A percentile compares a stretch with the other conserved stretches of the same genome.
These are phyloP conservation scores for Mycosphaerella sp. DNA, from an alignment of 2,329 filamentous ascomycete species.

Conservation along the genomic window DNA sequence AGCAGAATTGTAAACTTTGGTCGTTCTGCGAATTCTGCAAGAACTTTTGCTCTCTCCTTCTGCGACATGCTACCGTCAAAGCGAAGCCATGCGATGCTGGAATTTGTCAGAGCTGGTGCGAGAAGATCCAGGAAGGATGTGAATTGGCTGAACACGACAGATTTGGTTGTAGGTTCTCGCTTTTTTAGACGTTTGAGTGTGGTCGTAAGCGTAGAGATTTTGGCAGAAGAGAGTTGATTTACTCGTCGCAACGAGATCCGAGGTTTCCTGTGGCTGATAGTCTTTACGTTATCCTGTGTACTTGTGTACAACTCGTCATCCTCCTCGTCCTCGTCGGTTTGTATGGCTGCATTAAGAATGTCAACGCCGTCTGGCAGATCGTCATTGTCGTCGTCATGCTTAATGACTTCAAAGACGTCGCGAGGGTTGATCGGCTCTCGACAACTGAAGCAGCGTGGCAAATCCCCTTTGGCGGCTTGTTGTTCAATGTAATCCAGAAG, in stretches of 20 bases:
- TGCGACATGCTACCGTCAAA: constrained; percentile 89
- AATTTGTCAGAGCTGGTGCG: constrained; percentile 66
- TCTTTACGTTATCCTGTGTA: constrained; percentile 29
- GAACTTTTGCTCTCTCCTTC: constrained; percentile 70
- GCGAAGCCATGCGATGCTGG: constrained; percentile 72
- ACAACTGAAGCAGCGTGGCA: constrained; percentile 85
- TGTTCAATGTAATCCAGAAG: constrained; percentile 86
- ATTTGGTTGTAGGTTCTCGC: constrained; percentile 61
- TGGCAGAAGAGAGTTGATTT: constrained; percentile 70
- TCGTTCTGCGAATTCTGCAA: constrained; percentile 59
- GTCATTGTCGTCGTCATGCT: constrained; percentile 56
- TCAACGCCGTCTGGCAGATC: constrained; percentile 17
- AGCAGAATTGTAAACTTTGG: constrained; percentile 66
- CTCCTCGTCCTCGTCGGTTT: constrained; percentile 20
- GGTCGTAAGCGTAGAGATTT: constrained; percentile 72
- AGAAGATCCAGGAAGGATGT: constrained; percentile 93
- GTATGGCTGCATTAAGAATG: constrained; percentile 18
- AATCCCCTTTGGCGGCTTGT: constrained; percentile 67
- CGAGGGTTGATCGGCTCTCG: constrained; percentile 72
- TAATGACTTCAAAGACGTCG: constrained; percentile 88
- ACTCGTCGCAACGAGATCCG: constrained; percentile 57
- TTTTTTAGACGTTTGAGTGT: constrained; percentile 65
- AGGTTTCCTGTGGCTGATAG: constrained; percentile 8
- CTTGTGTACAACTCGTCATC: constrained; percentile 35
- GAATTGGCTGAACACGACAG: constrained; percentile 94